Percentiles rank a stretch among this genome's conserved stretches.
Evolutionary conservation across 768 basidiomycete genomes (phyloP).

Genomic region (Cubamyces sp.): DNA sequence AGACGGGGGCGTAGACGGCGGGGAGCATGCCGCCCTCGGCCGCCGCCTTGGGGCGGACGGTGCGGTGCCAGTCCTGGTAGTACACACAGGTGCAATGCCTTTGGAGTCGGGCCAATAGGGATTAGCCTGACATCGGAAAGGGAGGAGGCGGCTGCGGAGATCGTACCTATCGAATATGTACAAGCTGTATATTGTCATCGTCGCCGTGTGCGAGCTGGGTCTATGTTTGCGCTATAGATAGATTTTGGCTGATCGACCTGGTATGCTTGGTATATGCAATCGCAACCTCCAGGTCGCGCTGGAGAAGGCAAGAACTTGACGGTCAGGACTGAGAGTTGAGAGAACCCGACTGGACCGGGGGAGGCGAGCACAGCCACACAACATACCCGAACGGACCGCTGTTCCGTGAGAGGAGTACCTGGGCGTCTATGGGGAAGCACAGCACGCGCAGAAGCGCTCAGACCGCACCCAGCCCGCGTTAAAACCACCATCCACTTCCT

Average conservation of each 20-base stretch:
- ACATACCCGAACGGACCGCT: constrained; percentile 7
- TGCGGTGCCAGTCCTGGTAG: constrained; percentile 95
- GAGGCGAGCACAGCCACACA: background rate
- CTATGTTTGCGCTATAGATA: too few relatives aligned
- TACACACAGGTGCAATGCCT: constrained; percentile 94
- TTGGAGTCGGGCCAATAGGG: background rate
- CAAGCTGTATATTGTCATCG: constrained; percentile 88
- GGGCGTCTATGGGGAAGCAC: too few relatives aligned
- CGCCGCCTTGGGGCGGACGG: constrained; percentile 72
- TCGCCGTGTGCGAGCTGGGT: background rate
- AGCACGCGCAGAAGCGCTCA: too few relatives aligned
- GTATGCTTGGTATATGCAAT: too few relatives aligned
- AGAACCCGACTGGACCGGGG: background rate
- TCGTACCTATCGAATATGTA: constrained; percentile 91
- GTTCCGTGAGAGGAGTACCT: too few relatives aligned
- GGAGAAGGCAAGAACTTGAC: background rate
- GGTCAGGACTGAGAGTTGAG: too few relatives aligned
- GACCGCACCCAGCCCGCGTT: too few relatives aligned
- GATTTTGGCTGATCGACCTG: too few relatives aligned
- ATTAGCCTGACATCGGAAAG: constrained; percentile 3
- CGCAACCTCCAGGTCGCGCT: too few relatives aligned
- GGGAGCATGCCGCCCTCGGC: constrained; percentile 74
- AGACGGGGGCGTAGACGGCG: constrained; percentile 77
- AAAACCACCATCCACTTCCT: too few relatives aligned
- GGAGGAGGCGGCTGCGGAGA: background rate